Conservation (phyloP, 257 asterid genomes). For the Jaltomata sinuosa region DNA sequence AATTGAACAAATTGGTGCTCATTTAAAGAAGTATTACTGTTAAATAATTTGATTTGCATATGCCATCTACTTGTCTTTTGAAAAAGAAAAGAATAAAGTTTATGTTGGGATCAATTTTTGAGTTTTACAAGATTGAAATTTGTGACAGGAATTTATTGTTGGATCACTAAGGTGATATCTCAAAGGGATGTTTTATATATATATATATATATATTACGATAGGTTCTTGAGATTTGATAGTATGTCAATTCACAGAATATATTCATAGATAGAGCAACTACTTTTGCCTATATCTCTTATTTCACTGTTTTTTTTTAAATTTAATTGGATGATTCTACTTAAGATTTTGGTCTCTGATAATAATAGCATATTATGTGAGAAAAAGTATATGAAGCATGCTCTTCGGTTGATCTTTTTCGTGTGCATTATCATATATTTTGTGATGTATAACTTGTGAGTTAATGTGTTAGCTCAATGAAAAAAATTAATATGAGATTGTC, state of each 20-base stretch:
- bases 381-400: no score
- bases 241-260: not conserved
- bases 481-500: no score
- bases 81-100: no score
- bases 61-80: not conserved
- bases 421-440: no score
- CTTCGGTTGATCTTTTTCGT: no score
- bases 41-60: not conserved
- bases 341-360: not conserved
- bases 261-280: not conserved
- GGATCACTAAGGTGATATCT: not conserved
- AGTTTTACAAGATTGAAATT: not conserved
- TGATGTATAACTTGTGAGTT: no score
- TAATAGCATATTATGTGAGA: not conserved
- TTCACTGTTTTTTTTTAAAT: not conserved
- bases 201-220: no score
- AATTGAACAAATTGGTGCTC: not conserved
- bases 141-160: not conserved
- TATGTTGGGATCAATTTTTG: not conserved
- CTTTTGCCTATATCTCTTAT: no score
- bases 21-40: not conserved
- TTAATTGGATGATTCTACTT: not conserved
- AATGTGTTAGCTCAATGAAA: no score
- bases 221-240: not conserved
- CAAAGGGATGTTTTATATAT: no score